Conservation (phyloP, 2,329 filamentous ascomycete species). For the Pseudocercospora macadamiae region DNA sequence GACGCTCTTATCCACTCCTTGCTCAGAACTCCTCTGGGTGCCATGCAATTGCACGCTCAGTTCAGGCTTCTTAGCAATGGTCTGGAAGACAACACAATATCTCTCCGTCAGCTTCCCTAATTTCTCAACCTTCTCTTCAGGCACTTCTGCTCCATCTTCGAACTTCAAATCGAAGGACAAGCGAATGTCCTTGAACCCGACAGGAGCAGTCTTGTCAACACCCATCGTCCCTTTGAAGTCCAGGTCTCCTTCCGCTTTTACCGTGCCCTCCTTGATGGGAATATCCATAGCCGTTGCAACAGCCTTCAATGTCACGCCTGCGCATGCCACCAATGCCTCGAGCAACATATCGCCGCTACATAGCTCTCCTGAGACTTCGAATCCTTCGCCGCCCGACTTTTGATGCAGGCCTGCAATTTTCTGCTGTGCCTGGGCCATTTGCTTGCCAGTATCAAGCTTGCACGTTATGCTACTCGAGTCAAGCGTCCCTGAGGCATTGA, state of each 20-base stretch:
- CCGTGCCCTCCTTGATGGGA: conserved; percentile 46
- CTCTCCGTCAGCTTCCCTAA: conserved; percentile 53
- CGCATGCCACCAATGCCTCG: conserved; percentile 54
- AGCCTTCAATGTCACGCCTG: conserved; percentile 55
- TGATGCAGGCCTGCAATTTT: conserved; percentile 53
- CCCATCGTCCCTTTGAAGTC: conserved; percentile 56
- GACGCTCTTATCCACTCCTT: conserved; percentile 34
- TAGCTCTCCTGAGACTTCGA: conserved; percentile 50
- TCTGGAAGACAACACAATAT: conserved; percentile 53
- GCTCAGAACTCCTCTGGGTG: conserved; percentile 30
- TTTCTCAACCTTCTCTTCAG: conserved; percentile 48
- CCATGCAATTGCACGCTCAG: conserved; percentile 39
- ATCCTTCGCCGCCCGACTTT: conserved; percentile 50
- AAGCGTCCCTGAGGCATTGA: conserved; percentile 49
- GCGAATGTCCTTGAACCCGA: conserved; percentile 53
- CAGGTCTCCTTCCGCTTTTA: conserved; percentile 52
- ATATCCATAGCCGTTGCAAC: conserved; percentile 53
- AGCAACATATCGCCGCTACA: conserved; percentile 56
- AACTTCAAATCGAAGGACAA: conserved; percentile 50
- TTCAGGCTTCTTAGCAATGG: conserved; percentile 42
- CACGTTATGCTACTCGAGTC: conserved; percentile 52
- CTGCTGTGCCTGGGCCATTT: conserved; percentile 44
- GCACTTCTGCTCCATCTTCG: conserved; percentile 40
- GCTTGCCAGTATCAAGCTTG: conserved; percentile 48
- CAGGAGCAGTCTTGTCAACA: conserved; percentile 50